These are phyloP conservation scores for Colletotrichum sidae DNA, from an alignment of 2,329 filamentous ascomycete species.

Conservation along the genomic window DNA sequence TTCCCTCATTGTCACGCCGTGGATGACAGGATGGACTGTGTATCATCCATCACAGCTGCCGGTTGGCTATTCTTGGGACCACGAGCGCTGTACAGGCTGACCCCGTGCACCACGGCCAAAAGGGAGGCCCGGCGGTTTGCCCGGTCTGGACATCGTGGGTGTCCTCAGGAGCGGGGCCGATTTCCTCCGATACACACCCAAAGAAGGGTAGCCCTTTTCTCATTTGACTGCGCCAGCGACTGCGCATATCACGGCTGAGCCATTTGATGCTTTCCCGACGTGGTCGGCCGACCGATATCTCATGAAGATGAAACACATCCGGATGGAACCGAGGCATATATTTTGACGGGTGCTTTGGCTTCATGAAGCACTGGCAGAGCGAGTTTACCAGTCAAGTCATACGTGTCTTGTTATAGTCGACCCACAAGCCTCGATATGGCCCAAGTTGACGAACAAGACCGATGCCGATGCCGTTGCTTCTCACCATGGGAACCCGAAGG, in stretches of 20 bases:
- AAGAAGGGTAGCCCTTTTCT: neutral
- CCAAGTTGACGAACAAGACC: no score
- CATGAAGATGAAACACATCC: neutral
- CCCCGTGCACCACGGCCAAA: constrained; percentile 20
- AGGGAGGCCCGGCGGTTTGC: neutral
- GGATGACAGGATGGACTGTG: neutral
- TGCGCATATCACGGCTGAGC: neutral
- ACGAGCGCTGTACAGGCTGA: constrained; percentile 22
- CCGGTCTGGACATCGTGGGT: constrained; percentile 18
- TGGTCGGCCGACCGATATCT: neutral
- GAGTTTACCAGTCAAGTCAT: no score
- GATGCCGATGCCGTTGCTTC: neutral
- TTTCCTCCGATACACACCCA: constrained; percentile 19
- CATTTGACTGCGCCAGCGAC: constrained; percentile 5
- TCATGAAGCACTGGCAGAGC: no score
- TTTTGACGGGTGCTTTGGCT: neutral
- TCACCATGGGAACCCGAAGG: neutral
- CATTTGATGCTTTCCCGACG: neutral
- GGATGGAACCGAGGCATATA: constrained; percentile 2
- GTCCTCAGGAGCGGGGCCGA: constrained; percentile 19
- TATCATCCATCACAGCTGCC: neutral
- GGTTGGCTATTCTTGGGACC: neutral
- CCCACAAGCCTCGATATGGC: no score
- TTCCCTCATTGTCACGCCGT: constrained; percentile 8
- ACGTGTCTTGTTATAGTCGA: no score